phyloP scores from a whole-genome alignment of 768 basidiomycete species.

The Naganishia onofrii region DNA sequence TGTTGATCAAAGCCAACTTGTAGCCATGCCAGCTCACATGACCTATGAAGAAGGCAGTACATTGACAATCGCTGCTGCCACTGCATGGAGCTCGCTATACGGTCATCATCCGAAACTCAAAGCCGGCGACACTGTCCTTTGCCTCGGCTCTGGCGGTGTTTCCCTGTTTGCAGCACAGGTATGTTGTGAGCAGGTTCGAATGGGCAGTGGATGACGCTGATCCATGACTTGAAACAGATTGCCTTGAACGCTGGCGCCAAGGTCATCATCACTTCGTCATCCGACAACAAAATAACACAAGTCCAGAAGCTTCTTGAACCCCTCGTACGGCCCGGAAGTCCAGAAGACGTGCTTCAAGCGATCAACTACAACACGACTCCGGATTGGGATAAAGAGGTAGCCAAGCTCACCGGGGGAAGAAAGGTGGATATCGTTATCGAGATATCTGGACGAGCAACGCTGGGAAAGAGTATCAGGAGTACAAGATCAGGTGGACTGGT shows the following conservation, averaged over 20 bases:
- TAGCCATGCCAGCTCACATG: constrained; percentile 61
- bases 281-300: constrained; percentile 60
- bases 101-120: constrained; percentile 54
- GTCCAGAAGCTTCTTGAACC: constrained; percentile 60
- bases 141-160: constrained; percentile 45
- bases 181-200: background rate
- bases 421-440: constrained; percentile 47
- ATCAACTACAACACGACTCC: constrained; percentile 65
- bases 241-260: constrained; percentile 64
- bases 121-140: constrained; percentile 60
- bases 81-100: constrained; percentile 63
- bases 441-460: constrained; percentile 41
- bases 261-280: constrained; percentile 68
- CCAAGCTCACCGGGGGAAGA: constrained; percentile 50
- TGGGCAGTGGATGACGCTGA: background rate
- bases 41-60: constrained; percentile 67
- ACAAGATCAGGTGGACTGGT: constrained; percentile 42
- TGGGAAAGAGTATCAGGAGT: constrained; percentile 40
- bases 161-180: constrained; percentile 57
- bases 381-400: constrained; percentile 62
- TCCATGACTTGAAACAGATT: constrained; percentile 53
- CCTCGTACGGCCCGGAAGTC: constrained; percentile 48
- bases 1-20: constrained; percentile 53
- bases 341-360: constrained; percentile 38
- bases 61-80: constrained; percentile 64